These are phyloP conservation scores for Chrysosporium queenslandicum DNA, from an alignment of 2,329 filamentous ascomycete genomes.

Conservation along the genomic window DNA sequence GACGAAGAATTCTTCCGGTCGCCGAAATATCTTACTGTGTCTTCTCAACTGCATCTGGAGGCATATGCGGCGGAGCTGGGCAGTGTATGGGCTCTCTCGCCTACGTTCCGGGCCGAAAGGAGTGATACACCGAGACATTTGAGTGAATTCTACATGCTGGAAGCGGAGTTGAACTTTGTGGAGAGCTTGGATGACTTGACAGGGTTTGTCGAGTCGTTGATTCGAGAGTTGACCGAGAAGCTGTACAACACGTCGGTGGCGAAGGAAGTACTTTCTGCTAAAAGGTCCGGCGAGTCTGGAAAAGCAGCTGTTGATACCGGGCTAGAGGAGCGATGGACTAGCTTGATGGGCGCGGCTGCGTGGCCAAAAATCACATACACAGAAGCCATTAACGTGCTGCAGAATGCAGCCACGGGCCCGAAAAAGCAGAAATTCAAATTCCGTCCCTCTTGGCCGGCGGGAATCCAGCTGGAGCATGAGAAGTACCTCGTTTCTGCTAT, in stretches of 20 bases:
- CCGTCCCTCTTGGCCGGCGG: constrained; percentile 58
- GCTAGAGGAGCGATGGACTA: constrained; percentile 61
- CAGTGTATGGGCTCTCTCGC: constrained; percentile 87
- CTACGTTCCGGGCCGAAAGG: constrained; percentile 84
- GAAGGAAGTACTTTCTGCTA: constrained; percentile 45
- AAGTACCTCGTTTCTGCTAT: constrained; percentile 66
- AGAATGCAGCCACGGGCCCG: constrained; percentile 43
- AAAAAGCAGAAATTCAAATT: constrained; percentile 52
- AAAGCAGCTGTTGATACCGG: constrained; percentile 32
- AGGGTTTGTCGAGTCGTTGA: constrained; percentile 67
- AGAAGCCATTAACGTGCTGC: constrained; percentile 61
- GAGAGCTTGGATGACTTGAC: constrained; percentile 62
- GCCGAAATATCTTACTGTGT: constrained; percentile 93
- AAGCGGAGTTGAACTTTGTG: constrained; percentile 77
- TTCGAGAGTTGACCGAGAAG: constrained; percentile 48
- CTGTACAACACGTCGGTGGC: constrained; percentile 44
- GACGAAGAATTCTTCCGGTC: constrained; percentile 62
- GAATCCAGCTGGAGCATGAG: constrained; percentile 86
- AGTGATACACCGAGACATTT: constrained; percentile 90
- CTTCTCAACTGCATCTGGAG: constrained; percentile 87
- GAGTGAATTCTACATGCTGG: constrained; percentile 98
- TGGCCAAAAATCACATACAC: constrained; percentile 83
- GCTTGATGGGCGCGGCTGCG: constrained; percentile 43
- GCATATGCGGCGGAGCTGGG: constrained; percentile 79
- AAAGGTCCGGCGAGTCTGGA: constrained; percentile 35